Conservation (phyloP, 176 grass and related monocot genomes). For the Cymbopogon citratus region DNA sequence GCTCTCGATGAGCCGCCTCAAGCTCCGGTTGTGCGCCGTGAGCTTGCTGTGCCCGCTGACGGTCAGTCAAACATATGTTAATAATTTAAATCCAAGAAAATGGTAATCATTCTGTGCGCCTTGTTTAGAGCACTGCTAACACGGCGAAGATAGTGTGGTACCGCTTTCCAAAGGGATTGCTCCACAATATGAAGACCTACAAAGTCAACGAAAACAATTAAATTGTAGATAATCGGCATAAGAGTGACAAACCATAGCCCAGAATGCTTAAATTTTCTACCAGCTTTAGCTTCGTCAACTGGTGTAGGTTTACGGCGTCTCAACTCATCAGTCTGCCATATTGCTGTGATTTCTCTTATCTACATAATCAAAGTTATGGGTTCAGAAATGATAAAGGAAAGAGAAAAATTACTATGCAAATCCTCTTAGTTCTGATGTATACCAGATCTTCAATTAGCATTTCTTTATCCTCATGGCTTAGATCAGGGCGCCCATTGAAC, state of each 20-base stretch:
- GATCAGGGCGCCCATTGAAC: conserved; percentile 85
- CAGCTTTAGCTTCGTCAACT: conserved; percentile 91
- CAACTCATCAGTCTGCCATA: conserved; percentile 97
- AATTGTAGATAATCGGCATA: neutral
- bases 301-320: conserved; percentile 94
- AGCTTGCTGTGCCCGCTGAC: conserved; percentile 78
- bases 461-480: conserved; percentile 85
- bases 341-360: conserved; percentile 81
- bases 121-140: conserved; percentile 92
- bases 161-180: conserved; percentile 94
- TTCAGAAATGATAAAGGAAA: neutral
- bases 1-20: conserved; percentile 71
- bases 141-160: conserved; percentile 90
- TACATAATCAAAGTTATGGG: conserved; percentile 18
- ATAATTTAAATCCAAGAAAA: neutral
- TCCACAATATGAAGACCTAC: conserved; percentile 94
- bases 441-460: conserved; percentile 93
- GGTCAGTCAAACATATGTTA: conserved; percentile 25
- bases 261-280: conserved; percentile 32
- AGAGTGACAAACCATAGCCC: conserved; percentile 2
- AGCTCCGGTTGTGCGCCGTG: conserved; percentile 57
- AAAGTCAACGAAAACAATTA: neutral
- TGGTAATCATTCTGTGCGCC: conserved; percentile 28
- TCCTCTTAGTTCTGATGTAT: conserved; percentile 21
- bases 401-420: neutral